A percentile compares a stretch with the other conserved stretches of the same genome.
Conservation (phyloP, 2,329 filamentous ascomycete species). For the Beauveria scarabaeidicola region DNA sequence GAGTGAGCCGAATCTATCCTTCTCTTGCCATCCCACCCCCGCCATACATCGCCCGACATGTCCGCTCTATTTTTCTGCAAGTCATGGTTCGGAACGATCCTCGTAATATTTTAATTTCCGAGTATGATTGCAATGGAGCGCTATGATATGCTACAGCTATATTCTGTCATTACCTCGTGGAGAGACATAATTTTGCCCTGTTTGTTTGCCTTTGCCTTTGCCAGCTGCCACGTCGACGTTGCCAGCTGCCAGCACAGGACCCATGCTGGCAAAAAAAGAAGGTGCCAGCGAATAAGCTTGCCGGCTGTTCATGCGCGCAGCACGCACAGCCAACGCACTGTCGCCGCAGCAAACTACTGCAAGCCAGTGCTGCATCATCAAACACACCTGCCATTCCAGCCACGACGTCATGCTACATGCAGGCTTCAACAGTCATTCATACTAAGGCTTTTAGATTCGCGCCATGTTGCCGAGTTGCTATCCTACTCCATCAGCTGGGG, state of each 20-base stretch:
- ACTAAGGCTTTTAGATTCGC: not conserved
- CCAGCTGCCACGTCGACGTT: not conserved
- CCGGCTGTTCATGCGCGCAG: not conserved
- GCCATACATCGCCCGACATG: not conserved
- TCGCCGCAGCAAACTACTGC: not conserved
- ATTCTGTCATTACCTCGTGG: too few relatives aligned
- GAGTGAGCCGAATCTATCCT: constrained; percentile 11
- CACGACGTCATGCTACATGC: not conserved
- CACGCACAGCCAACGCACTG: not conserved
- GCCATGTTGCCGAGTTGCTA: too few relatives aligned
- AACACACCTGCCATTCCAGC: not conserved
- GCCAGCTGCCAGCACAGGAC: not conserved
- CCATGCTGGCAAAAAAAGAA: not conserved
- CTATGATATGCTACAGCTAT: not conserved
- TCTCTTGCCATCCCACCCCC: constrained; percentile 5
- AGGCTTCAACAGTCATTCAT: not conserved
- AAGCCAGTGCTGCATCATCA: constrained; percentile 1
- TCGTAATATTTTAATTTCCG: not conserved
- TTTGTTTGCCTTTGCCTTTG: not conserved
- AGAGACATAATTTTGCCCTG: not conserved
- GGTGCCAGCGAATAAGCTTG: not conserved
- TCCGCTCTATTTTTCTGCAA: not conserved
- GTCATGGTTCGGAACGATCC: not conserved
- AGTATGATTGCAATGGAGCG: not conserved
- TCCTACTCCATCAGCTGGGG: too few relatives aligned